Percentiles rank a stretch among this genome's conserved stretches.
Evolutionary conservation across 345 rosid species (phyloP).

Genomic region (Euphorbia lathyris): DNA sequence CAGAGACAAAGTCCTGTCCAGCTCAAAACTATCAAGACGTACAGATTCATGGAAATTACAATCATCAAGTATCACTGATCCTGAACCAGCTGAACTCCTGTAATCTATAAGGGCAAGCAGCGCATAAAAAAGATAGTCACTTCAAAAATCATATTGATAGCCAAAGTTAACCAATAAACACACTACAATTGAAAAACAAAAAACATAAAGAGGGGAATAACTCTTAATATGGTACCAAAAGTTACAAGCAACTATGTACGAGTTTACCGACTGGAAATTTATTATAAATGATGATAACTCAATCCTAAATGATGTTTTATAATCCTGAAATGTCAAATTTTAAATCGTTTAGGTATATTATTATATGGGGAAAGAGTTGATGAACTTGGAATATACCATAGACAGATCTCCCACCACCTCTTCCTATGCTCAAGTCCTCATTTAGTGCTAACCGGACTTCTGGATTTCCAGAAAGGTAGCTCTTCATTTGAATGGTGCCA

Average conservation of each 20-base stretch:
- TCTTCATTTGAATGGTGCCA: slow-evolving; percentile 99
- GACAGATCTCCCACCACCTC: slow-evolving; percentile 72
- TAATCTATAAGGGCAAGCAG: slow-evolving; percentile 59
- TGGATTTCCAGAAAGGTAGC: slow-evolving; percentile 92
- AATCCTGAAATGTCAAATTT: slow-evolving; percentile 12
- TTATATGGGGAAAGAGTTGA: slow-evolving; percentile 4
- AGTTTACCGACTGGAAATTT: background rate
- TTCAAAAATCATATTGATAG: background rate
- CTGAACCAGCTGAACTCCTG: slow-evolving; percentile 77
- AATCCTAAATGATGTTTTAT: background rate
- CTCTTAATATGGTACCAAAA: slow-evolving; percentile 7
- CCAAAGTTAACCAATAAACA: slow-evolving; percentile 9
- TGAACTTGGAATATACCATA: slow-evolving; percentile 50
- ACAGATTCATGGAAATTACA: slow-evolving; percentile 99
- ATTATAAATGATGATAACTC: background rate
- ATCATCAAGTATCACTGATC: slow-evolving; percentile 87
- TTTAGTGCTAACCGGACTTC: slow-evolving; percentile 97
- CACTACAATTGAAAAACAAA: background rate
- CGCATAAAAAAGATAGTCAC: slow-evolving; percentile 1
- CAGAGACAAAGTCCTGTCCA: slow-evolving; percentile 82
- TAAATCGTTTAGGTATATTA: background rate
- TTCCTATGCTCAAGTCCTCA: slow-evolving; percentile 76
- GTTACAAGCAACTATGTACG: background rate
- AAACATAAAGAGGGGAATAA: background rate
- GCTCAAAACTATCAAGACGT: slow-evolving; percentile 85